Evolutionary conservation across 495 filamentous ascomycete species (phyloP).

Genomic region (Podospora anserina): DNA sequence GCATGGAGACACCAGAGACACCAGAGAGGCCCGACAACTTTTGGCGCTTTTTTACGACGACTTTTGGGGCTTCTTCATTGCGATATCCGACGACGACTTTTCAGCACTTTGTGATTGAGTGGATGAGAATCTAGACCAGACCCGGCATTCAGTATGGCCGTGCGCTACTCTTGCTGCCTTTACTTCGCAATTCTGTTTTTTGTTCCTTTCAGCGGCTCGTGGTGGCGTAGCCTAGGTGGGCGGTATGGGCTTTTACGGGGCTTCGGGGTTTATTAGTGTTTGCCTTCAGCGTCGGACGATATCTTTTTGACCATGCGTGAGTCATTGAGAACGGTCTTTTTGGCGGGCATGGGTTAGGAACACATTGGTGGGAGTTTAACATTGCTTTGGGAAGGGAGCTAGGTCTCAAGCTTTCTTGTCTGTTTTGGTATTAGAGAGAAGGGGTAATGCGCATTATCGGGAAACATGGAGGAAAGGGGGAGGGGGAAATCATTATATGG

Average conservation of each 20-base stretch:
- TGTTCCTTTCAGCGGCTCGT: not conserved
- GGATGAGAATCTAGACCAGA: not conserved
- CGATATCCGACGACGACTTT: no score
- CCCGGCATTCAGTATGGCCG: not conserved
- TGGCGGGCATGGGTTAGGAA: not conserved
- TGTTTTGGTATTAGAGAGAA: no score
- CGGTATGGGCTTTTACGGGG: not conserved
- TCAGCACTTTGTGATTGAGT: not conserved
- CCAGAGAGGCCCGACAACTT: no score
- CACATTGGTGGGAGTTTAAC: slow-evolving; percentile 18
- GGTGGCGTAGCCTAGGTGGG: not conserved
- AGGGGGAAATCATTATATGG: not conserved
- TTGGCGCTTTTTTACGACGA: no score
- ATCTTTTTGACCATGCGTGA: not conserved
- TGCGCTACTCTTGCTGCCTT: not conserved
- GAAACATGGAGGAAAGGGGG: not conserved
- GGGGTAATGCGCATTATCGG: not conserved
- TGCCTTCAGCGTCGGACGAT: not conserved
- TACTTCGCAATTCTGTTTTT: not conserved
- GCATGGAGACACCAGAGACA: not conserved
- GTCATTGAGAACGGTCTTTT: not conserved
- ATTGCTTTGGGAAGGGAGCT: not conserved
- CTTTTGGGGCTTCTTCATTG: no score
- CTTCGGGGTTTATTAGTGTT: not conserved
- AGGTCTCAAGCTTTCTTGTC: no score